Conservation (phyloP, 1,139 yeast genomes). For the Nakaseomyces kungkrabaensis region DNA sequence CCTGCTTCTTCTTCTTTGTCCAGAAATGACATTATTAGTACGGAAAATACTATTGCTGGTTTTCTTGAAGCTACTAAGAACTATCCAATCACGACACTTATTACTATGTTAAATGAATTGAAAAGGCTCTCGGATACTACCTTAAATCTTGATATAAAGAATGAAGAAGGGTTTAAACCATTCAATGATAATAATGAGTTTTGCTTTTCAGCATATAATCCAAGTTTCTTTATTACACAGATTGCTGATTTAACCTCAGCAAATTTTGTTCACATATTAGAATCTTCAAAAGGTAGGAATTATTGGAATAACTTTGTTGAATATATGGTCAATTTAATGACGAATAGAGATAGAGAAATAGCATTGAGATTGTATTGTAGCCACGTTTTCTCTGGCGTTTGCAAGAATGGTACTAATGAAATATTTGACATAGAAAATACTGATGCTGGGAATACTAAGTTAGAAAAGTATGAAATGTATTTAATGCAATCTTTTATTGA, state of each 20-base stretch:
- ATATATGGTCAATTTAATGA: conserved; percentile 40
- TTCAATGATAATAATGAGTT: conserved; percentile 7
- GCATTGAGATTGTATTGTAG: conserved; percentile 41
- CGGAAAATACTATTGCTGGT: conserved; percentile 49
- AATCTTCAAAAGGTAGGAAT: conserved; percentile 24
- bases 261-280: conserved; percentile 42
- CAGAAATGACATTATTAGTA: conserved; percentile 39
- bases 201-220: conserved; percentile 29
- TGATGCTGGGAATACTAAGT: conserved; percentile 9
- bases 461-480: conserved; percentile 15
- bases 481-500: conserved; percentile 17
- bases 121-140: conserved; percentile 35
- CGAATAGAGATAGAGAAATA: conserved; percentile 31
- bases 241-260: conserved; percentile 39
- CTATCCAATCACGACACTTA: conserved; percentile 43
- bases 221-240: conserved; percentile 30
- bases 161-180: conserved; percentile 12
- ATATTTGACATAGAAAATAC: conserved; percentile 29
- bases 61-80: conserved; percentile 52
- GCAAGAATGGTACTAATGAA: conserved; percentile 38
- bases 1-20: conserved; percentile 31
- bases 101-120: conserved; percentile 37
- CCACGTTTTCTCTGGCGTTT: conserved; percentile 40
- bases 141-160: conserved; percentile 14
- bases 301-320: conserved; percentile 41